These are phyloP conservation scores for Malassezia obtusa DNA, from an alignment of 1,284 basidiomycete genomes.

Conservation along the genomic window DNA sequence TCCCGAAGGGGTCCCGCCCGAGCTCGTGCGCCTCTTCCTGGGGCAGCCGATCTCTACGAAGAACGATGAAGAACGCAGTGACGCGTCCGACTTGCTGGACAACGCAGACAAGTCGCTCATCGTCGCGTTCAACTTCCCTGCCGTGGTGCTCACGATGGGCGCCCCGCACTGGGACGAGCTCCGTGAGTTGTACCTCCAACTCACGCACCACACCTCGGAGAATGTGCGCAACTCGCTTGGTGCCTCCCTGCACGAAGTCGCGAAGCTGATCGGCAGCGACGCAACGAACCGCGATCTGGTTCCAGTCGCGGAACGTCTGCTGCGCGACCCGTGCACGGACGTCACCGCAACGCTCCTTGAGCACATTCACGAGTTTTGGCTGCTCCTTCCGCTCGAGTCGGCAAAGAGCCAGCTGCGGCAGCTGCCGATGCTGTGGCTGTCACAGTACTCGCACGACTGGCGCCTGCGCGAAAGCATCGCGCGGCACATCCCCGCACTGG, in stretches of 20 bases:
- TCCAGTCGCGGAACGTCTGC: constrained; percentile 53
- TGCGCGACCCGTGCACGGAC: constrained; percentile 56
- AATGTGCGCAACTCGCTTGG: constrained; percentile 69
- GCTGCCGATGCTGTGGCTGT: constrained; percentile 59
- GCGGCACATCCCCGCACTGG: constrained; percentile 55
- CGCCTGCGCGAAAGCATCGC: constrained; percentile 66
- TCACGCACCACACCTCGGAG: constrained; percentile 54
- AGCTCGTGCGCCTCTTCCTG: constrained; percentile 69
- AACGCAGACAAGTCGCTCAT: constrained; percentile 69
- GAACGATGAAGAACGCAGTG: constrained; percentile 6
- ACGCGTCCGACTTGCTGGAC: constrained; percentile 1
- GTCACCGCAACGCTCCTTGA: constrained; percentile 57
- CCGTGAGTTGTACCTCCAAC: constrained; percentile 59
- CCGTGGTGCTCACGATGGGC: constrained; percentile 76
- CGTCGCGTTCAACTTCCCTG: constrained; percentile 89
- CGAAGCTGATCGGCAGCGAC: constrained; percentile 68
- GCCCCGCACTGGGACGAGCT: constrained; percentile 65
- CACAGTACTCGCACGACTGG: constrained; percentile 64
- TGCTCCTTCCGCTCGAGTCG: constrained; percentile 53
- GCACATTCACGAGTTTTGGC: constrained; percentile 50
- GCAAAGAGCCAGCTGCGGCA: constrained; percentile 56
- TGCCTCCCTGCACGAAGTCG: constrained; percentile 79
- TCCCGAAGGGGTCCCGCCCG: constrained; percentile 55
- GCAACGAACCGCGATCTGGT: constrained; percentile 64
- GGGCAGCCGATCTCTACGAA: constrained; percentile 51